A percentile compares a stretch with the other conserved stretches of the same genome.
These are phyloP conservation scores for Annulohypoxylon truncatum DNA, from an alignment of 2,329 filamentous ascomycete genomes.

Conservation along the genomic window DNA sequence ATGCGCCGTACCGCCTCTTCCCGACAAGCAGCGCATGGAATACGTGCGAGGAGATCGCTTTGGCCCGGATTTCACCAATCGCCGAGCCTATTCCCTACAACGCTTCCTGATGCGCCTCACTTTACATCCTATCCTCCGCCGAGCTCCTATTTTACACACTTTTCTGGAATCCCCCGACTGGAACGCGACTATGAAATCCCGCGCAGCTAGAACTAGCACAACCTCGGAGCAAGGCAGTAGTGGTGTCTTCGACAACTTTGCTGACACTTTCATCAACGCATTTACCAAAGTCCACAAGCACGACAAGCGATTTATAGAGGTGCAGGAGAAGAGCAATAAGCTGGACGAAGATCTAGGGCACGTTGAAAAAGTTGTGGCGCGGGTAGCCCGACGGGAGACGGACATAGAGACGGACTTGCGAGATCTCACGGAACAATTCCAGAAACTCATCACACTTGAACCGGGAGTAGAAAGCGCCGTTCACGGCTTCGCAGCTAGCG, in stretches of 20 bases:
- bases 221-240: conserved; percentile 61
- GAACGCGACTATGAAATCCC: conserved; percentile 93
- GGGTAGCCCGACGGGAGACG: conserved; percentile 86
- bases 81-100: conserved; percentile 89
- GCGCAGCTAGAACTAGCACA: conserved; percentile 73
- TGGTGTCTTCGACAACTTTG: conserved; percentile 93
- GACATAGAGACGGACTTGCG: conserved; percentile 90
- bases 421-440: conserved; percentile 93
- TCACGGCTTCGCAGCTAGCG: conserved; percentile 85
- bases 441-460: conserved; percentile 89
- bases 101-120: conserved; percentile 89
- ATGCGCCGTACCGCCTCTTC: conserved; percentile 91
- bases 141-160: conserved; percentile 82
- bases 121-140: conserved; percentile 87
- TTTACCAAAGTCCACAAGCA: conserved; percentile 97
- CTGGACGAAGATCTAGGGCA: conserved; percentile 92
- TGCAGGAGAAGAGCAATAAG: conserved; percentile 91
- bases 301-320: conserved; percentile 93
- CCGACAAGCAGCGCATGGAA: conserved; percentile 99
- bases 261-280: conserved; percentile 95
- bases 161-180: conserved; percentile 95
- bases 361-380: conserved; percentile 94
- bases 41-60: conserved; percentile 98
- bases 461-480: conserved; percentile 85
- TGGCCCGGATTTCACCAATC: conserved; percentile 88